These are phyloP conservation scores for Sugiyamaella floridensis DNA, from an alignment of 805 yeast genomes.

Conservation along the genomic window DNA sequence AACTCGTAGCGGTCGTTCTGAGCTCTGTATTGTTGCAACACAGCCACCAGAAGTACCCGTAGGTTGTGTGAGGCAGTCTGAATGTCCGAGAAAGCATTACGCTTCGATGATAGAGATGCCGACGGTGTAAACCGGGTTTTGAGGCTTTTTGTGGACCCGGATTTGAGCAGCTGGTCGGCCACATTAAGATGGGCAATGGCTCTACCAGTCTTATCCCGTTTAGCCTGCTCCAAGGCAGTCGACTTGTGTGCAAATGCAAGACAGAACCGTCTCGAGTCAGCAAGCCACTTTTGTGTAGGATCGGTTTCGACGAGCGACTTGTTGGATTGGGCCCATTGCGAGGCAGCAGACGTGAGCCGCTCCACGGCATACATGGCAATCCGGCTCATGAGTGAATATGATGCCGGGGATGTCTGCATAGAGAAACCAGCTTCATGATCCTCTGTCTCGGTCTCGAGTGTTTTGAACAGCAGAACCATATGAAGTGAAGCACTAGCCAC, in stretches of 20 bases:
- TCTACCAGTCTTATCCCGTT: slow-evolving; percentile 23
- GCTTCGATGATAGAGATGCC: neutral
- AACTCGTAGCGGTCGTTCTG: slow-evolving; percentile 29
- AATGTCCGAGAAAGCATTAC: neutral
- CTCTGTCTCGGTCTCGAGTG: slow-evolving; percentile 15
- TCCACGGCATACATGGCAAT: slow-evolving; percentile 29
- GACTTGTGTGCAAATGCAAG: slow-evolving; percentile 24
- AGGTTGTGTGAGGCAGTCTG: slow-evolving; percentile 7
- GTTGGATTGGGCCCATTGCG: slow-evolving; percentile 12
- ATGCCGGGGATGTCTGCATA: slow-evolving; percentile 12
- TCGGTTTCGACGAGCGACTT: slow-evolving; percentile 7
- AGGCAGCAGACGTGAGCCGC: slow-evolving; percentile 23
- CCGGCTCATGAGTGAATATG: slow-evolving; percentile 26
- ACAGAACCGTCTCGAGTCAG: slow-evolving; percentile 20
- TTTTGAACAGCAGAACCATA: slow-evolving; percentile 23
- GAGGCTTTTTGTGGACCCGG: neutral
- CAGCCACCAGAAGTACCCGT: slow-evolving; percentile 11
- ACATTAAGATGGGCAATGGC: slow-evolving; percentile 25
- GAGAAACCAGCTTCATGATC: slow-evolving; percentile 5
- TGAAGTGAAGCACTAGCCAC: slow-evolving; percentile 27
- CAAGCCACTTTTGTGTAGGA: slow-evolving; percentile 23
- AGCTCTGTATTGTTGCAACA: slow-evolving; percentile 18
- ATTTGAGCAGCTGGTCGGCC: slow-evolving; percentile 18
- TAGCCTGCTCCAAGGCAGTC: slow-evolving; percentile 25
- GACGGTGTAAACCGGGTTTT: neutral